Conservation (phyloP, 352 stramenopile species). For the Globisporangium cederbergense region DNA sequence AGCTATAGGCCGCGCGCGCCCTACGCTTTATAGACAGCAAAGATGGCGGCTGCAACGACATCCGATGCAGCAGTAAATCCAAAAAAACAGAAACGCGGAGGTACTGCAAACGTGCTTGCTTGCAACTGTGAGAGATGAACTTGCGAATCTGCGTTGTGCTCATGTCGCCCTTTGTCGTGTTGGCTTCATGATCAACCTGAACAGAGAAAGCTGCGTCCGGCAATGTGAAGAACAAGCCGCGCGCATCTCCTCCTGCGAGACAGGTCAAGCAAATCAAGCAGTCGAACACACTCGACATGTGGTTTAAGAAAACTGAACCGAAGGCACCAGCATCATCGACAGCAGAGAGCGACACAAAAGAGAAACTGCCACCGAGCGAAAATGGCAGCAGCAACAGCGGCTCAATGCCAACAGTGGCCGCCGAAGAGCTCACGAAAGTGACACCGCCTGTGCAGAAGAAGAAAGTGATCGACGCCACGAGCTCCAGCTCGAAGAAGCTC, state of each 20-base stretch:
- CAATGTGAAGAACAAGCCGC: conserved; percentile 13
- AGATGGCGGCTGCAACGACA: conserved; percentile 4
- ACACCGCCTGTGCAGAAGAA: conserved; percentile 20
- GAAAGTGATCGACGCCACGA: not conserved
- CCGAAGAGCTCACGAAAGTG: not conserved
- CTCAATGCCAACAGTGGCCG: not conserved
- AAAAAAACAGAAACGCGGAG: conserved; percentile 17
- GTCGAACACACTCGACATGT: conserved; percentile 52
- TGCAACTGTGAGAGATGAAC: not conserved
- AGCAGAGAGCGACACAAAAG: not conserved
- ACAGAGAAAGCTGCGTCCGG: conserved; percentile 7
- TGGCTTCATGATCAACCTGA: not conserved
- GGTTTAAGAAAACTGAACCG: conserved; percentile 41
- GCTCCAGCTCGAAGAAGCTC: conserved; percentile 38
- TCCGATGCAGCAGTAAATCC: conserved; percentile 1
- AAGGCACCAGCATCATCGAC: conserved; percentile 17
- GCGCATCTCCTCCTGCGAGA: not conserved
- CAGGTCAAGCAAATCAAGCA: conserved; percentile 20
- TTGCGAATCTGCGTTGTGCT: not conserved
- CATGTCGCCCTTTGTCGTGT: not conserved
- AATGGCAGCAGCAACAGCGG: not conserved
- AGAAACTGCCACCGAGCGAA: not conserved
- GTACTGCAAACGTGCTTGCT: not conserved
- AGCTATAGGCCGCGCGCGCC: not conserved
- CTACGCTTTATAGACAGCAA: not conserved